Conservation (phyloP, 148 eudicot genomes). For the Pouteria glomerata region DNA sequence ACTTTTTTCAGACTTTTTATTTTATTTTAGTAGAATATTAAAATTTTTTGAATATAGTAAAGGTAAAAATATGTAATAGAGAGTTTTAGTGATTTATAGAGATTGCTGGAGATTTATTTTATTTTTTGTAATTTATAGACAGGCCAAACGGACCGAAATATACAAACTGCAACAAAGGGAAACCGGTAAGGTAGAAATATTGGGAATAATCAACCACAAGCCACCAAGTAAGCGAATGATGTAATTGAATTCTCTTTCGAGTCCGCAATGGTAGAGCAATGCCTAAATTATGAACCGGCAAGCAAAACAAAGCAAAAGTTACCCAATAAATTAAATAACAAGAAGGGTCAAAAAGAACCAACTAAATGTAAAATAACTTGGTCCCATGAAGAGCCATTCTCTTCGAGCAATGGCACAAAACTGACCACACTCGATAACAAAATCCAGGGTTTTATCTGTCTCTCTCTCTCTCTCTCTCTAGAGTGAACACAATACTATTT, state of each 20-base stretch:
- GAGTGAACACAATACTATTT: constrained; percentile 33
- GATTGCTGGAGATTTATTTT: no score
- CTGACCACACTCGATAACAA: constrained; percentile 38
- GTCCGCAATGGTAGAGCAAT: constrained; percentile 1
- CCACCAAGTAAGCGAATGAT: neutral
- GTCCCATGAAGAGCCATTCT: constrained; percentile 11
- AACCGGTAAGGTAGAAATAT: neutral
- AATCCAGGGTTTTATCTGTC: constrained; percentile 46
- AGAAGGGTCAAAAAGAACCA: constrained; percentile 14
- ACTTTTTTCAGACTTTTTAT: no score
- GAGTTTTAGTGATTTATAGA: no score
- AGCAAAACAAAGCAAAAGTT: constrained; percentile 10
- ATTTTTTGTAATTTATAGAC: no score
- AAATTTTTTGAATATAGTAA: no score
- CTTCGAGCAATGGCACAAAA: constrained; percentile 25
- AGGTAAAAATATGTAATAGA: no score
- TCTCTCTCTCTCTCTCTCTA: constrained; percentile 15
- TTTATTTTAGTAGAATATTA: no score
- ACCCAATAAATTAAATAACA: constrained; percentile 5
- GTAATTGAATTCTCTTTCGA: neutral
- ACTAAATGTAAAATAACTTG: constrained; percentile 33
- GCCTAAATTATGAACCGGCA: constrained; percentile 12
- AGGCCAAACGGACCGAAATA: no score
- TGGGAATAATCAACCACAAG: neutral
- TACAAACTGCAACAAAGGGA: neutral